Evolutionary conservation across 75 land plant genomes (phyloP), one percentile per base, ranked within the genome.

Genomic region (Cryptomeria japonica): DNA sequence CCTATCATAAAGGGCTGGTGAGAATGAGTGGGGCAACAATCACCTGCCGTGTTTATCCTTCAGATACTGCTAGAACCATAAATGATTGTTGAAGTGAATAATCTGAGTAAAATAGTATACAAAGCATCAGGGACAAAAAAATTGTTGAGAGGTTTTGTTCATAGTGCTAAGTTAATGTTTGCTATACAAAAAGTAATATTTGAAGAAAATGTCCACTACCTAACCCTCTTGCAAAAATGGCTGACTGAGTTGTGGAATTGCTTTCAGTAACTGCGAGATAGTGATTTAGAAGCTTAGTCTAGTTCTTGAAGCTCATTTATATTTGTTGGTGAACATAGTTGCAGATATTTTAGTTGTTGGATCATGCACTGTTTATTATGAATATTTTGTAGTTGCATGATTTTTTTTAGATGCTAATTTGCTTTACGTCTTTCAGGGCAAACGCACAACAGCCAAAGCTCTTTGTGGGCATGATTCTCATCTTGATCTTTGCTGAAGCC

Each of bases 401-500:
- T 13, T 51, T 51, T 51, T 51, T 51, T 28, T 68, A 28, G n/a
- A 68, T 25, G 9, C 77, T 75, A 32, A 75, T 34, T 28, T 44
- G 31, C 34, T 46, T 28, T 12, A 82, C 9, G 53, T 87, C 34
- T 77, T 88, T 79, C 92, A 91, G 93, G 70, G 94, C 94, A 32
- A 93, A 93, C 85, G 94, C 94, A 16, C 94, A 93, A 64, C 94
- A 93, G 83, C 94, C 94, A 9, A 93, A 93, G 91, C 91, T 93
- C 10, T 93, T 91, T 84, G 94, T 93, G 53, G 94, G 94, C 7
- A 93, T 93, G 94, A 93, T 93, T 37, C 89, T 93, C 28, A 93
- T 93, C 13, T 93, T 93, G 38, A 93, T 93, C 88, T 93, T 93
- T 90, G 94, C 94, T 31, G 94, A 93, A 91, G 94, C 94, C 49